A percentile compares a stretch with the other conserved stretches of the same genome.
phyloP scores from a whole-genome alignment of 371 early-diverging fungal species.

The Antonospora locustae region DNA sequence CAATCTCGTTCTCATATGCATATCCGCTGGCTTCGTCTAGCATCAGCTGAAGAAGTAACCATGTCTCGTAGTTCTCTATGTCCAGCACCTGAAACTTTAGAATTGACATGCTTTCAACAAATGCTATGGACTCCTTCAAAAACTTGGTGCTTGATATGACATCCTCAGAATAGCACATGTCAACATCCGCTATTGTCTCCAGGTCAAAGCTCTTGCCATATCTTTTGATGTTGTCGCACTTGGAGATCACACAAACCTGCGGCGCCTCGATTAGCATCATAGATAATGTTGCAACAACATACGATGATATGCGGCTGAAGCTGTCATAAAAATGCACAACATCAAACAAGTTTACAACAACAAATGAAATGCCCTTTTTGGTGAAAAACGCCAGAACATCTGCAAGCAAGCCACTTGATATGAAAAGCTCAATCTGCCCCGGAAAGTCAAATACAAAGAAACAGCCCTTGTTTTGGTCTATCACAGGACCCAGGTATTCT shows the following conservation, averaged over 20 bases:
- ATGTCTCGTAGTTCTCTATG: constrained; percentile 25
- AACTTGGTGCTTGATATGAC: background rate
- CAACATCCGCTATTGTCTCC: constrained; percentile 1
- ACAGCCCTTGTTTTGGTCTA: background rate
- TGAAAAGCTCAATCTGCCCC: constrained; percentile 41
- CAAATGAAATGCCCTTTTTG: constrained; percentile 17
- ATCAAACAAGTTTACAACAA: constrained; percentile 29
- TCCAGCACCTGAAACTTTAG: constrained; percentile 26
- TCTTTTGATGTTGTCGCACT: constrained; percentile 31
- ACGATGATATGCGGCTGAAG: constrained; percentile 22
- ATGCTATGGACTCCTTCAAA: background rate
- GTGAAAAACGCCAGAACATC: constrained; percentile 5
- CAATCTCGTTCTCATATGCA: constrained; percentile 17
- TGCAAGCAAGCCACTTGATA: constrained; percentile 5
- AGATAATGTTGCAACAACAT: constrained; percentile 20
- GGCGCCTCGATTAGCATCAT: constrained; percentile 22
- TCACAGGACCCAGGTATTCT: constrained; percentile 20
- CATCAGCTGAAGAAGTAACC: constrained; percentile 10
- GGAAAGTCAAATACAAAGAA: constrained; percentile 39
- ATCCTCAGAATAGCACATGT: background rate
- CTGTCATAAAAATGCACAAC: constrained; percentile 19
- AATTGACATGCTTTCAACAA: constrained; percentile 1
- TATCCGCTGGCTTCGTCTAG: constrained; percentile 37
- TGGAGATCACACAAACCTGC: constrained; percentile 25
- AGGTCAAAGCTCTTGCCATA: constrained; percentile 1